Base-by-base conservation (phyloP, 371 early-diverging fungal genomes). In the Mucor irregularis region DNA sequence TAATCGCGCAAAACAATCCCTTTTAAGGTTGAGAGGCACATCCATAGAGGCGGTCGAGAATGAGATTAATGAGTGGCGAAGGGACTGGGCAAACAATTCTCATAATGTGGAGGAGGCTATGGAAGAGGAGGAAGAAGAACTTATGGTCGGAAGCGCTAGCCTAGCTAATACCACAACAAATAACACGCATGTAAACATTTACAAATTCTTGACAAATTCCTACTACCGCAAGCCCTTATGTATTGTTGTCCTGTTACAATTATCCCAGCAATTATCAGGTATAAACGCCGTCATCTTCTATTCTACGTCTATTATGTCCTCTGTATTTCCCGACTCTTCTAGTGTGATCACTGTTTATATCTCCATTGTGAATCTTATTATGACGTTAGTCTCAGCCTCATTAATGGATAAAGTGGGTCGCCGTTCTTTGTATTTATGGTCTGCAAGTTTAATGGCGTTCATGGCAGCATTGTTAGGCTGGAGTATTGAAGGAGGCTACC, bases 221-320 rank as follows among this genome's bases (percentile, higher is more conserved):
- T 64, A 78, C 14, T 89, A 86, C 60, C 84, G 87, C 29, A 76
- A 74, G 16, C 83, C 87, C 1, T 76, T 87, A 22, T 42, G 70
- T 24, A 74, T 96, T 25, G 72, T 91, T 34, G 78, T 98, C 9
- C 73, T 93, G 24, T 71, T 96, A 6, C 90, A 89, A 45, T 62
- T 90, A 21, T 71, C 84, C 1, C 91, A 91, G 56, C 97, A 98
- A 68, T 76, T 94, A 37, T 92, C 92, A 11, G 97, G 99, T 3
- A 94, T 98, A 78, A 96, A 96, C 69, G 94, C 90, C 3, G 91
- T 95, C 14, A 89, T 95, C 10, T 92, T 85, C 68, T 97, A 89
- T 64, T 93, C 93, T 4, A 88, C 90, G 0, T 76, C 88, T 0
- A 90, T 92, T 53, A 81, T 92, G 76, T 76, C 82, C 2, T 61